These are phyloP conservation scores for Salvia miltiorrhiza DNA, from an alignment of 257 asterid species.

Conservation along the genomic window DNA sequence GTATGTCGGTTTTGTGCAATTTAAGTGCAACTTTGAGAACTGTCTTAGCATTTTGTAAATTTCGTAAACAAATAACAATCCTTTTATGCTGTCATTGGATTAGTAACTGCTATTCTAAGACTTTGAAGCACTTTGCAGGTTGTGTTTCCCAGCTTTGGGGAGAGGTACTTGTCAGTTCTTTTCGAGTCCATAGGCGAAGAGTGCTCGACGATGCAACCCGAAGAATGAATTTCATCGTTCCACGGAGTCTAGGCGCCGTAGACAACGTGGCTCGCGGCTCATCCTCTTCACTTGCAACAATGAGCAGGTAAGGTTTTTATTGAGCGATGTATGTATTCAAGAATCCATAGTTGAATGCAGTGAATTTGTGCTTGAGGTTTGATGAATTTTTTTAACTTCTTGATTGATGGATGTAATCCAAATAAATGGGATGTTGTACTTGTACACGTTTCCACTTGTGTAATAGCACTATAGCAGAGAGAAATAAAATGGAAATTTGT, in stretches of 20 bases:
- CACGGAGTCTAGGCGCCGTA: neutral
- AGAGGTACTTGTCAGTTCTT: slow-evolving; percentile 72
- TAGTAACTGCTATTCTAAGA: too few relatives aligned
- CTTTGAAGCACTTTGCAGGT: slow-evolving; percentile 41
- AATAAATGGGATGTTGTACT: neutral
- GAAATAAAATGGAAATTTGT: neutral
- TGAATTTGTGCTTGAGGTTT: neutral
- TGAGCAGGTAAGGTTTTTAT: neutral
- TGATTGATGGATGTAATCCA: neutral
- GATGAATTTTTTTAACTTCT: neutral
- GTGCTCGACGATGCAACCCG: slow-evolving; percentile 74
- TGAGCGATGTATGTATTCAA: neutral
- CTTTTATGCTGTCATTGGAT: too few relatives aligned
- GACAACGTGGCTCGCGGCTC: neutral
- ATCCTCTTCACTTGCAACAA: neutral
- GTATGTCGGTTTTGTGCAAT: slow-evolving; percentile 30
- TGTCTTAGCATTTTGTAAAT: neutral
- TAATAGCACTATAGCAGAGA: neutral
- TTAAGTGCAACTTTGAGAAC: neutral
- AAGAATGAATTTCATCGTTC: slow-evolving; percentile 28
- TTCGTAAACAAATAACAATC: neutral
- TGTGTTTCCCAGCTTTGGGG: slow-evolving; percentile 90
- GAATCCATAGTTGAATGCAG: neutral
- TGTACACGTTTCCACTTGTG: neutral
- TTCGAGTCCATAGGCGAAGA: slow-evolving; percentile 85